These are phyloP conservation scores for Arctium minus DNA, from an alignment of 129 eudicot genomes.

Conservation along the genomic window DNA sequence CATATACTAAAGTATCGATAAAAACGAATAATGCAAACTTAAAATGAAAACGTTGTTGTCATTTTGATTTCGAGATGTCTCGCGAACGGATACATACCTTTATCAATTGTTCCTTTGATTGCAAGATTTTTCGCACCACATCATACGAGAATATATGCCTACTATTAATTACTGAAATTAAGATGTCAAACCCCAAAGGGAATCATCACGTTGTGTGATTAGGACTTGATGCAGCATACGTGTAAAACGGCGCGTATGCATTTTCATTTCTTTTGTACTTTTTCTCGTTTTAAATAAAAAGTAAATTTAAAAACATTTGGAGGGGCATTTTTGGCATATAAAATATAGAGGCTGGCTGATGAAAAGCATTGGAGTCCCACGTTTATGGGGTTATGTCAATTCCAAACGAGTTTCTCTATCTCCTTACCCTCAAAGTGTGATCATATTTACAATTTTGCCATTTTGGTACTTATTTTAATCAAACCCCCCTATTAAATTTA, in stretches of 20 bases:
- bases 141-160: no score
- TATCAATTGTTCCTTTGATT: no score
- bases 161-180: not conserved
- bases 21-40: no score
- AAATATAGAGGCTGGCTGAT: not conserved
- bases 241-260: constrained; percentile 24
- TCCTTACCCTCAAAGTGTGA: not conserved
- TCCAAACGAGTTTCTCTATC: not conserved
- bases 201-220: not conserved
- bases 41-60: no score
- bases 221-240: constrained; percentile 2
- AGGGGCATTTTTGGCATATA: constrained; percentile 3
- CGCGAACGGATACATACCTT: no score
- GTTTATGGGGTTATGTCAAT: not conserved
- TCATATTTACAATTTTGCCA: constrained; percentile 1
- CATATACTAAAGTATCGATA: no score
- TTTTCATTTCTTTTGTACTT: not conserved
- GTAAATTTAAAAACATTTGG: not conserved
- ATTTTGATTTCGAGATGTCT: no score
- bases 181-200: not conserved
- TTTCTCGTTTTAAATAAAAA: not conserved
- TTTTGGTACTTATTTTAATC: not conserved
- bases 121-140: no score
- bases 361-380: not conserved
- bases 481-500: not conserved